Evolutionary conservation across 495 filamentous ascomycete species (phyloP).

Genomic region (Aspergillus asperescens): DNA sequence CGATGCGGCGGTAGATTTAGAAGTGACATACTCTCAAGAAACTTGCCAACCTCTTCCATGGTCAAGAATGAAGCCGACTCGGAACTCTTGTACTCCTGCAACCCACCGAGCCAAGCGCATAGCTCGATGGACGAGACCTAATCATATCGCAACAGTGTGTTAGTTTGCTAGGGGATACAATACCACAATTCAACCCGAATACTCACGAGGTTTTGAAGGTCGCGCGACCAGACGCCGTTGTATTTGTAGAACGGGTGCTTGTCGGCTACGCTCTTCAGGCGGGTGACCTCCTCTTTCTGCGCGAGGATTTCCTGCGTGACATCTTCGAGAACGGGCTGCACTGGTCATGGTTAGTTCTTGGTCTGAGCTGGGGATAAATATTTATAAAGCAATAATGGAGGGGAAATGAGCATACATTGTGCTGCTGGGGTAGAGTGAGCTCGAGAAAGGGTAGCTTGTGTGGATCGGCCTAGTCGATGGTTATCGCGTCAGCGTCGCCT

Average conservation of each 20-base stretch:
- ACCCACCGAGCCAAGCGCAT: constrained; percentile 71
- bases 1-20: not conserved
- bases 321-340: constrained; percentile 43
- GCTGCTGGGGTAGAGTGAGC: constrained; percentile 80
- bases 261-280: constrained; percentile 65
- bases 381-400: not conserved
- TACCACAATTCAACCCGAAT: not conserved
- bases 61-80: constrained; percentile 58
- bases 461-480: constrained; percentile 48
- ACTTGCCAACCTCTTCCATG: constrained; percentile 77
- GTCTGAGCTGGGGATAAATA: not conserved
- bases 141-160: not conserved
- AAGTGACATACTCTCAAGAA: constrained; percentile 58
- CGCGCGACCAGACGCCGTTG: constrained; percentile 77
- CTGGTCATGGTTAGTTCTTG: constrained; percentile 14
- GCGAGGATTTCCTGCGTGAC: constrained; percentile 37
- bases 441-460: constrained; percentile 75
- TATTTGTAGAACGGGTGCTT: constrained; percentile 94
- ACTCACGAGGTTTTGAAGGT: constrained; percentile 73
- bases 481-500: not conserved
- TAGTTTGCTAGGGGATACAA: not conserved
- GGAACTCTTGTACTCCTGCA: constrained; percentile 39
- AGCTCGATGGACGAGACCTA: constrained; percentile 64
- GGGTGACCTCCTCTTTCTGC: constrained; percentile 40
- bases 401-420: constrained; percentile 55